Percentiles rank a stretch among this genome's conserved stretches.
phyloP scores from a whole-genome alignment of 345 rosid genomes.

The Brassica napus region Da-Ae NC_063452.1:62029501-62030000 shows the following conservation, averaged over 20 bases:
- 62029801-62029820: slow-evolving; percentile 68
- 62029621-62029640: slow-evolving; percentile 70
- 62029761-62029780: slow-evolving; percentile 86
- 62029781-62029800: slow-evolving; percentile 70
- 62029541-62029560: slow-evolving; percentile 62
- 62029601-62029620: slow-evolving; percentile 68
- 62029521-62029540: slow-evolving; percentile 67
- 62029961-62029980: slow-evolving; percentile 65
- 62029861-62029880: neutral
- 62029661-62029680: neutral
- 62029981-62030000: slow-evolving; percentile 74
- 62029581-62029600: slow-evolving; percentile 46
- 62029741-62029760: slow-evolving; percentile 28
- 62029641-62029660: slow-evolving; percentile 87
- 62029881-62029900: neutral
- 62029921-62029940: slow-evolving; percentile 77
- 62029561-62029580: slow-evolving; percentile 42
- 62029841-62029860: too few relatives aligned
- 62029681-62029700: neutral
- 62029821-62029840: neutral
- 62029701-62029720: neutral
- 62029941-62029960: slow-evolving; percentile 70
- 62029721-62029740: neutral
- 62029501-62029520: slow-evolving; percentile 71
- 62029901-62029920: neutral